phyloP scores from a whole-genome alignment of 2,329 filamentous ascomycete genomes.

The Aschersonia sp. region DNA sequence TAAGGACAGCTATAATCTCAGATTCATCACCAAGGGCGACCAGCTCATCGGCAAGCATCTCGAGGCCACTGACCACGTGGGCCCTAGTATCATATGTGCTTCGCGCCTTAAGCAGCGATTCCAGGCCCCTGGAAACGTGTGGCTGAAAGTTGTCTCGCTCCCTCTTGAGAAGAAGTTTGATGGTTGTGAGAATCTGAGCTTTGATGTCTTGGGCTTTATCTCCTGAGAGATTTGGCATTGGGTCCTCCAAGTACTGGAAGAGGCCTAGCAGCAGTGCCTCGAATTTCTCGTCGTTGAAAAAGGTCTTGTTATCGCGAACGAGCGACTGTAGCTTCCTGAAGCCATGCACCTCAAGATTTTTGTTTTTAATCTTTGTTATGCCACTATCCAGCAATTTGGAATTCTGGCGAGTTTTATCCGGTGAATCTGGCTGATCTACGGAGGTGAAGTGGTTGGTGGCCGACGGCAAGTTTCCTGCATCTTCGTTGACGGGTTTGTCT shows the following conservation, averaged over 20 bases:
- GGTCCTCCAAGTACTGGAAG: constrained; percentile 57
- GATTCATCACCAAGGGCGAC: constrained; percentile 48
- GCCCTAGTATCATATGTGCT: constrained; percentile 52
- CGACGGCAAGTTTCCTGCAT: constrained; percentile 19
- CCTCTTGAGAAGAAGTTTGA: constrained; percentile 57
- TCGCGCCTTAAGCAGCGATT: constrained; percentile 50
- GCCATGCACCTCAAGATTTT: constrained; percentile 65
- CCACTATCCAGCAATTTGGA: constrained; percentile 56
- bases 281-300: constrained; percentile 54
- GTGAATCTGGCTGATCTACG: constrained; percentile 11
- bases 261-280: constrained; percentile 51
- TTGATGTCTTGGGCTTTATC: constrained; percentile 61
- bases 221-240: constrained; percentile 34
- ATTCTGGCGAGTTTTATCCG: constrained; percentile 41
- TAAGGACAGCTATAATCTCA: constrained; percentile 43
- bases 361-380: constrained; percentile 55
- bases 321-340: constrained; percentile 67
- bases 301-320: constrained; percentile 49
- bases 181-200: constrained; percentile 58
- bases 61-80: constrained; percentile 61
- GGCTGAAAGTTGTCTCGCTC: constrained; percentile 51
- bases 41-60: constrained; percentile 59
- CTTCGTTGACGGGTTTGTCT: constrained; percentile 46
- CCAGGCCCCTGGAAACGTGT: constrained; percentile 53
- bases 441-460: constrained; percentile 9